A percentile compares a stretch with the other conserved stretches of the same genome.
Conservation (phyloP, 176 grass and related monocot genomes). For the Rhynchospora breviuscula region DNA sequence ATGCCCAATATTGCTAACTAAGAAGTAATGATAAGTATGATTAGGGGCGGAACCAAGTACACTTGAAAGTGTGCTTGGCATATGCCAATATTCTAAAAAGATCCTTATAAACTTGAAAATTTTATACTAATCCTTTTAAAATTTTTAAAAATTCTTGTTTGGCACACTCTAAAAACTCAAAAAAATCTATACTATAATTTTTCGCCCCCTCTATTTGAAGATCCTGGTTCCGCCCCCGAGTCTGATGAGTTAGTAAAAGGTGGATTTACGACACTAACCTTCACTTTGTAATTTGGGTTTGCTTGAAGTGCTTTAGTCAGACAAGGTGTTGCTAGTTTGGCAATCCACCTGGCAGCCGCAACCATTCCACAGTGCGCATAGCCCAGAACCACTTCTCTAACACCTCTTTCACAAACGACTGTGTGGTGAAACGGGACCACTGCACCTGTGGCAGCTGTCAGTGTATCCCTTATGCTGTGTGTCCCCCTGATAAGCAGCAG, state of each 20-base stretch:
- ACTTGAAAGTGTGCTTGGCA: too few species aligned
- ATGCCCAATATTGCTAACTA: background rate
- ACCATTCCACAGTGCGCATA: constrained; percentile 99
- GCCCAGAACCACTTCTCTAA: constrained; percentile 88
- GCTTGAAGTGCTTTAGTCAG: constrained; percentile 51
- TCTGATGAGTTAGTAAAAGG: background rate
- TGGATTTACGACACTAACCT: constrained; percentile 28
- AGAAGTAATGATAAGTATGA: background rate
- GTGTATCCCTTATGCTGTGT: constrained; percentile 93
- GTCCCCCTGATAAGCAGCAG: constrained; percentile 93
- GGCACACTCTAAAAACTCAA: too few species aligned
- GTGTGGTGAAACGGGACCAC: constrained; percentile 97
- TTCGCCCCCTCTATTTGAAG: too few species aligned
- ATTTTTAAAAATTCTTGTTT: too few species aligned
- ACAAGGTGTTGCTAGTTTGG: constrained; percentile 87
- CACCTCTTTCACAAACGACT: constrained; percentile 74
- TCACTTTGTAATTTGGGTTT: constrained; percentile 73
- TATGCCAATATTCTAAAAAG: too few species aligned
- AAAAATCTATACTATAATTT: too few species aligned
- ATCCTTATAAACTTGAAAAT: too few species aligned
- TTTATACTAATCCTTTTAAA: too few species aligned
- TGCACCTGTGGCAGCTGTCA: constrained; percentile 92
- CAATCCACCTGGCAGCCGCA: constrained; percentile 93
- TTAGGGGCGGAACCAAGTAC: too few species aligned
- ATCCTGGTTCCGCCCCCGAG: too few species aligned